These are phyloP conservation scores for Cryoendolithus antarcticus DNA, from an alignment of 2,329 filamentous ascomycete genomes.

Conservation along the genomic window DNA sequence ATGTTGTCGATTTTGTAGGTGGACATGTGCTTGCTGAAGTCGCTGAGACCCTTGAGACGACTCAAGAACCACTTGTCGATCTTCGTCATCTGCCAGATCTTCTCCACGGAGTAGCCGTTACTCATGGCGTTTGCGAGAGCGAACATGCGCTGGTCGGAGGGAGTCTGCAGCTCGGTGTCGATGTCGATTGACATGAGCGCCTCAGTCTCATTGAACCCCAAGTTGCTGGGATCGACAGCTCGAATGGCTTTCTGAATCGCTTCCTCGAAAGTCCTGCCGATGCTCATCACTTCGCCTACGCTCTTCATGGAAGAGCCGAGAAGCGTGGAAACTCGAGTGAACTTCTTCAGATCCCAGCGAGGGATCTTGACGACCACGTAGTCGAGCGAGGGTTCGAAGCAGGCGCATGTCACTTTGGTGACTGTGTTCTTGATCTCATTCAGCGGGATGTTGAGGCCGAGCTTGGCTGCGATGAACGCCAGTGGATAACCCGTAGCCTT, in stretches of 20 bases:
- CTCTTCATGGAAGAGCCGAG: slow-evolving; percentile 99
- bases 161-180: slow-evolving; percentile 79
- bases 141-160: slow-evolving; percentile 92
- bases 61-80: slow-evolving; percentile 99
- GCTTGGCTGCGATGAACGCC: slow-evolving; percentile 96
- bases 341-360: slow-evolving; percentile 96
- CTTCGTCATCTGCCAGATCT: slow-evolving; percentile 85
- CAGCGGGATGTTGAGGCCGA: slow-evolving; percentile 87
- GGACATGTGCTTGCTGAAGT: slow-evolving; percentile 39
- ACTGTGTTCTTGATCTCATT: slow-evolving; percentile 96
- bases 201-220: slow-evolving; percentile 69
- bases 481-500: slow-evolving; percentile 97
- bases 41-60: slow-evolving; percentile 95
- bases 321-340: slow-evolving; percentile 95
- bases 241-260: slow-evolving; percentile 99
- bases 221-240: slow-evolving; percentile 82
- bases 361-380: slow-evolving; percentile 99
- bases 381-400: slow-evolving; percentile 94
- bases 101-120: slow-evolving; percentile 86
- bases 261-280: slow-evolving; percentile 96
- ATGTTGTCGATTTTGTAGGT: slow-evolving; percentile 73
- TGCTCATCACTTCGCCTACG: slow-evolving; percentile 98
- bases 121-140: slow-evolving; percentile 97
- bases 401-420: slow-evolving; percentile 95
- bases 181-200: slow-evolving; percentile 41